Evolutionary conservation across 371 early-diverging fungal species (phyloP).

Genomic region (Apophysomyces trapeziformis): DNA sequence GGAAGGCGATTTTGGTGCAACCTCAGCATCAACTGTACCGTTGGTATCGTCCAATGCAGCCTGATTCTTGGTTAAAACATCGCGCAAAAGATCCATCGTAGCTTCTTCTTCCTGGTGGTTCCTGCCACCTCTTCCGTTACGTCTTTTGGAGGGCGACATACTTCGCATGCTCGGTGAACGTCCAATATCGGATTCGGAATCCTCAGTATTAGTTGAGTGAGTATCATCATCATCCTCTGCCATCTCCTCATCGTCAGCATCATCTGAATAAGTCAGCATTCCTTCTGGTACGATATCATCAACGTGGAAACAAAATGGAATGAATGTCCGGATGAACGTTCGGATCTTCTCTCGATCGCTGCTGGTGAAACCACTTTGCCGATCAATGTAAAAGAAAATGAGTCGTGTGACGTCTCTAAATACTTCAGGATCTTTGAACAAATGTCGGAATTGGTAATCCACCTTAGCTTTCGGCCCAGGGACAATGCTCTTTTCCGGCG

Average conservation of each 20-base stretch:
- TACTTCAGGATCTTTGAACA: conserved; percentile 62
- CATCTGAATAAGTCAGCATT: conserved; percentile 29
- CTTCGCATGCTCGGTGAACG: conserved; percentile 39
- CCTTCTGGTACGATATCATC: conserved; percentile 46
- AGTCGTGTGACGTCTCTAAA: conserved; percentile 72
- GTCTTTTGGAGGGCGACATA: conserved; percentile 27
- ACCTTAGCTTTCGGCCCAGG: conserved; percentile 37
- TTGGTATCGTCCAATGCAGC: conserved; percentile 22
- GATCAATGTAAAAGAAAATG: conserved; percentile 56
- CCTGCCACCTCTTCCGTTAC: conserved; percentile 30
- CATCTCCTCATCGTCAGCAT: conserved; percentile 37
- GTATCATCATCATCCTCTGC: conserved; percentile 44
- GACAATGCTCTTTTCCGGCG: conserved; percentile 16
- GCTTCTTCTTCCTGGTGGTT: conserved; percentile 44
- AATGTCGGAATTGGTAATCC: conserved; percentile 67
- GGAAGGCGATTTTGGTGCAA: conserved; percentile 17
- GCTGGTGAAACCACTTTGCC: conserved; percentile 58
- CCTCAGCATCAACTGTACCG: conserved; percentile 12
- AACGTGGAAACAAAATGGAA: conserved; percentile 74
- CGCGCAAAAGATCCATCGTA: conserved; percentile 45
- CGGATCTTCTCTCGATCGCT: conserved; percentile 74
- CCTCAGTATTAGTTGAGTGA: conserved; percentile 41
- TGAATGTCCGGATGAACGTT: conserved; percentile 76
- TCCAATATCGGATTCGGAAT: conserved; percentile 38
- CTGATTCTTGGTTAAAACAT: conserved; percentile 43